phyloP scores from a whole-genome alignment of 495 filamentous ascomycete genomes.

The Talaromyces thailandensis region DNA sequence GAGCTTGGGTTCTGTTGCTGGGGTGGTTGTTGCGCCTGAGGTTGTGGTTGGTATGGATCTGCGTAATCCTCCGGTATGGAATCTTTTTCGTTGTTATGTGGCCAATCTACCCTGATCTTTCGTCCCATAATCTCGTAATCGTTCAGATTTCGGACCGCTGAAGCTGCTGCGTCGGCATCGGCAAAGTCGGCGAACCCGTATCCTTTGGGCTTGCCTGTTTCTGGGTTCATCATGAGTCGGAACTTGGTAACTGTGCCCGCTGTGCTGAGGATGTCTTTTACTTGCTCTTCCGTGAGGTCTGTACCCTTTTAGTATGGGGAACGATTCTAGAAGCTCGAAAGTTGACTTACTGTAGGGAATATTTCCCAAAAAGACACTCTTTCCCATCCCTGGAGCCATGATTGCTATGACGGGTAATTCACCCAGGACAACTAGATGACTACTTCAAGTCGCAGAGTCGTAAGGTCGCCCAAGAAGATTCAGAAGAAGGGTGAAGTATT shows the following conservation, averaged over 20 bases:
- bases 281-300: constrained; percentile 93
- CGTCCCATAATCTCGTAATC: constrained; percentile 94
- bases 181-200: constrained; percentile 94
- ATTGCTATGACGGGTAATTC: constrained; percentile 7
- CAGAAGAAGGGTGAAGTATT: not conserved
- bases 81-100: constrained; percentile 77
- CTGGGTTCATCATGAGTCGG: constrained; percentile 88
- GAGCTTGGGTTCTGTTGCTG: constrained; percentile 23
- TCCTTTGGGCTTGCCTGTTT: constrained; percentile 90
- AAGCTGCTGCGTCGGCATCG: constrained; percentile 84
- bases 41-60: constrained; percentile 22
- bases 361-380: constrained; percentile 77
- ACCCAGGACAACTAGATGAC: no score
- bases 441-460: not conserved
- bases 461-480: not conserved
- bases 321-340: not conserved
- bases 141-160: constrained; percentile 91
- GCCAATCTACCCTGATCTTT: constrained; percentile 90
- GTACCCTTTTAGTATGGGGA: constrained; percentile 9
- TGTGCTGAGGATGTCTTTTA: constrained; percentile 79
- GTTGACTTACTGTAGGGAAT: constrained; percentile 54
- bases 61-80: constrained; percentile 50
- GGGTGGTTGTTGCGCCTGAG: not conserved
- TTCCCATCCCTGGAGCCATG: constrained; percentile 49
- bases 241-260: constrained; percentile 89